These are phyloP conservation scores for Podaxis rugospora DNA, from an alignment of 768 basidiomycete genomes.

Conservation along the genomic window DNA sequence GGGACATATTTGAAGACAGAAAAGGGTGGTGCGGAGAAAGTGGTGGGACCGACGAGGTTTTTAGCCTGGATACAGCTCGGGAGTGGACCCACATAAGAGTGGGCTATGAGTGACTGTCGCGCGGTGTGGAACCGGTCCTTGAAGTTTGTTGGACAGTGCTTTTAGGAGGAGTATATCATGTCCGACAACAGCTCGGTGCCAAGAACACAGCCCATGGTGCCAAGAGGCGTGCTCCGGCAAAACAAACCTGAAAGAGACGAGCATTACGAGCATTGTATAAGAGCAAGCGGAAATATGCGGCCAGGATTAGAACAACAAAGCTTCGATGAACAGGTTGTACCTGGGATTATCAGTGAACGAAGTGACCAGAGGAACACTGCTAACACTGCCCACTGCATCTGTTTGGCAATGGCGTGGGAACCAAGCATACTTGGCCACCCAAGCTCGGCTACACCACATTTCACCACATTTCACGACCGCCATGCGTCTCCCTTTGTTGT, in stretches of 20 bases:
- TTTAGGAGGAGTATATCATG: not conserved
- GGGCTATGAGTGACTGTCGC: not conserved
- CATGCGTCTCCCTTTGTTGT: conserved; percentile 26
- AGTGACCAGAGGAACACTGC: not conserved
- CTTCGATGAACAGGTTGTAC: too few relatives aligned
- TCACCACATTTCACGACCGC: not conserved
- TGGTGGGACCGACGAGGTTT: not conserved
- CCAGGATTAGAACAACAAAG: too few relatives aligned
- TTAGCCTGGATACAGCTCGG: not conserved
- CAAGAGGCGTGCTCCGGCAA: not conserved
- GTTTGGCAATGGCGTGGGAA: conserved; percentile 13
- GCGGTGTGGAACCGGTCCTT: not conserved
- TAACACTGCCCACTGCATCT: not conserved
- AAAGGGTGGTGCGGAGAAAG: not conserved
- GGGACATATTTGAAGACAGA: not conserved
- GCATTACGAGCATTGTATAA: not conserved
- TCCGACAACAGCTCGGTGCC: not conserved
- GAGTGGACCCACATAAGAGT: not conserved
- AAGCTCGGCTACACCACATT: not conserved
- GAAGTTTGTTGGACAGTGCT: not conserved
- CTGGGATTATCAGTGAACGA: too few relatives aligned
- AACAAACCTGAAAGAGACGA: not conserved
- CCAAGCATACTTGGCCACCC: conserved; percentile 20
- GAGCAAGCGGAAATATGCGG: not conserved
- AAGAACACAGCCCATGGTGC: not conserved